Conservation (phyloP, 2,329 filamentous ascomycete genomes). For the Neofusicoccum sp. region DNA sequence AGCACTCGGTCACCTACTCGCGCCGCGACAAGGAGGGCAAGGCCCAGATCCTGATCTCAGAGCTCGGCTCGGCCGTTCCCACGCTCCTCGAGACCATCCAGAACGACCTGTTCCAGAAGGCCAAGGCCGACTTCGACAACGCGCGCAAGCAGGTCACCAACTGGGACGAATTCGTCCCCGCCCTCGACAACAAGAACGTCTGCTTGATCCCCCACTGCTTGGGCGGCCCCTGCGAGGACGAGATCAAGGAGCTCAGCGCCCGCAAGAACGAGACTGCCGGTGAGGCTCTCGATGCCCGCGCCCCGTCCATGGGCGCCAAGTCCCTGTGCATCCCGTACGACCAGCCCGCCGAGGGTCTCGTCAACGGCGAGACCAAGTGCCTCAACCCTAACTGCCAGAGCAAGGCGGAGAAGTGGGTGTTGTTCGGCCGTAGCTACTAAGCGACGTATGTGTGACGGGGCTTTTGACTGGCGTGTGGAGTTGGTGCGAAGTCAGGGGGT, state of each 20-base stretch:
- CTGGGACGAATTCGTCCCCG: slow-evolving; percentile 89
- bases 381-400: slow-evolving; percentile 80
- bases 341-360: slow-evolving; percentile 75
- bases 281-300: slow-evolving; percentile 69
- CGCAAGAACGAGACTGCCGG: slow-evolving; percentile 66
- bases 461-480: not conserved
- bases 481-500: not conserved
- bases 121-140: slow-evolving; percentile 72
- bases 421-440: slow-evolving; percentile 69
- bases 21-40: slow-evolving; percentile 76
- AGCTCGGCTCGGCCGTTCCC: slow-evolving; percentile 71
- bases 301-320: slow-evolving; percentile 74
- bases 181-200: slow-evolving; percentile 88
- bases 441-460: not conserved
- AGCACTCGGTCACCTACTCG: slow-evolving; percentile 78
- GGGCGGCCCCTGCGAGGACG: slow-evolving; percentile 80
- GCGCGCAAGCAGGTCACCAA: slow-evolving; percentile 78
- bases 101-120: slow-evolving; percentile 72
- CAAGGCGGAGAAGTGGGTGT: slow-evolving; percentile 79
- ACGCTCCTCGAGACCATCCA: slow-evolving; percentile 88
- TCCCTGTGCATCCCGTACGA: slow-evolving; percentile 78
- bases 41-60: slow-evolving; percentile 64
- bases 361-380: slow-evolving; percentile 83
- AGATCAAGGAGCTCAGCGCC: slow-evolving; percentile 89
- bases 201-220: slow-evolving; percentile 89